These are phyloP conservation scores for Lojkania enalia DNA, from an alignment of 2,329 filamentous ascomycete species.

Conservation along the genomic window DNA sequence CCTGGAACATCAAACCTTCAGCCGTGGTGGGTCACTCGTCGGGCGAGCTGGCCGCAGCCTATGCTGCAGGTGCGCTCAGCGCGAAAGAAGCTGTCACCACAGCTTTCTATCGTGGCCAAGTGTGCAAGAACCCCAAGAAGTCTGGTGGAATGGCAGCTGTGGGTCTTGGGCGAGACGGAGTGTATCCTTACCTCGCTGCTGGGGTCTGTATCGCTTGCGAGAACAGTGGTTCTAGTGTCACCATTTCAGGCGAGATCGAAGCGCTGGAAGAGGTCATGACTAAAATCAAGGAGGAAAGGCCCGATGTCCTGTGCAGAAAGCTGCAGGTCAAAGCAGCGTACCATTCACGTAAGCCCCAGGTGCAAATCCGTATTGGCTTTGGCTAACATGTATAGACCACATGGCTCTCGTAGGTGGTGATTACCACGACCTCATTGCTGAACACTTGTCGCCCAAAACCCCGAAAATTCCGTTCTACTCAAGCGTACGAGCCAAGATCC, in stretches of 20 bases:
- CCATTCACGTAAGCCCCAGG: neutral
- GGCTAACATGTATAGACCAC: neutral
- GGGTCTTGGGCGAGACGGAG: neutral
- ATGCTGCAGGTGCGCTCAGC: neutral
- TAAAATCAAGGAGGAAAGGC: neutral
- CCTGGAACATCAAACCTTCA: conserved; percentile 7
- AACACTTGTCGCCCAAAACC: neutral
- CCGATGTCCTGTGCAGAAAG: neutral
- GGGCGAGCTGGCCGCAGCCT: conserved; percentile 14
- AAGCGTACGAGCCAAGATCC: neutral
- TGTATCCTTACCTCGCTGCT: neutral
- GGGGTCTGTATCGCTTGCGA: conserved; percentile 3
- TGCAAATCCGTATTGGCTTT: neutral
- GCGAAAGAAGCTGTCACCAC: neutral
- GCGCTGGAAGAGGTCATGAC: neutral
- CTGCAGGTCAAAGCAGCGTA: neutral
- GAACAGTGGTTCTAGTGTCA: conserved; percentile 1
- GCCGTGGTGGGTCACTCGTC: conserved; percentile 13
- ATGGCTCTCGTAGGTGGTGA: neutral
- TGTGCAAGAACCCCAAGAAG: neutral
- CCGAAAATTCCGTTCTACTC: neutral
- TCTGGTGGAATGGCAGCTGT: conserved; percentile 1
- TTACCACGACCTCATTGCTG: neutral
- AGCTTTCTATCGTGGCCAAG: neutral
- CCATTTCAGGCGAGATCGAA: neutral